Evolutionary conservation across 176 grass and related monocot genomes (phyloP).

Genomic region (Aechmea fasciata): DNA sequence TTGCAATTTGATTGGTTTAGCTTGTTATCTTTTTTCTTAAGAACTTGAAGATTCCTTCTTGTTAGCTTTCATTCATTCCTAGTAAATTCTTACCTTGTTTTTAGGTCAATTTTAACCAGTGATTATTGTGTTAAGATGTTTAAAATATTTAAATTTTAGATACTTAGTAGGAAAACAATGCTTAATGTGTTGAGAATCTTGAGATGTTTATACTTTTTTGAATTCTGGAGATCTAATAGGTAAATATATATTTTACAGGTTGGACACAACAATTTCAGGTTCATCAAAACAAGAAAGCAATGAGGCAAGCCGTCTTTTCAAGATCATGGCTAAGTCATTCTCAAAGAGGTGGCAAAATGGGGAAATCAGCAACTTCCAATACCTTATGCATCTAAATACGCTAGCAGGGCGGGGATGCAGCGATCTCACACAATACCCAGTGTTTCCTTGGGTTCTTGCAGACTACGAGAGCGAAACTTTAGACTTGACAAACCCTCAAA

Average conservation of each 20-base stretch:
- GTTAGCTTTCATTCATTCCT: background rate
- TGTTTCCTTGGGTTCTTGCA: conserved; percentile 99
- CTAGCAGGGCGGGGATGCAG: conserved; percentile 95
- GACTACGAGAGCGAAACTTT: conserved; percentile 85
- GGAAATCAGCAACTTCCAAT: conserved; percentile 98
- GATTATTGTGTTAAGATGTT: too few relatives aligned
- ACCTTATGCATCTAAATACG: conserved; percentile 99
- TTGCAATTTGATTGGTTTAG: background rate
- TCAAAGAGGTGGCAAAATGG: conserved; percentile 98
- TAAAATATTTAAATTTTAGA: too few relatives aligned
- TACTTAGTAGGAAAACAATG: background rate
- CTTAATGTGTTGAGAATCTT: conserved; percentile 4
- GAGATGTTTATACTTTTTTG: conserved; percentile 7
- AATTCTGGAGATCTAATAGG: conserved; percentile 7
- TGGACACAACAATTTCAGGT: conserved; percentile 95
- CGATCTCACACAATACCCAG: conserved; percentile 97
- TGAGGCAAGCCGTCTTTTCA: conserved; percentile 91
- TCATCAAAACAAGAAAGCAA: conserved; percentile 79
- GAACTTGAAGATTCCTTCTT: background rate
- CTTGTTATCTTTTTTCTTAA: background rate
- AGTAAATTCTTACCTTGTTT: background rate
- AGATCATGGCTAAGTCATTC: conserved; percentile 78
- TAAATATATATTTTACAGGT: conserved; percentile 36
- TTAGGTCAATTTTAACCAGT: too few relatives aligned
- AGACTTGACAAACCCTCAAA: conserved; percentile 65